Percentiles rank a stretch among this genome's conserved stretches.
These are phyloP conservation scores for Backusella sp. DNA, from an alignment of 192 early-diverging fungal genomes.

Conservation along the genomic window DNA sequence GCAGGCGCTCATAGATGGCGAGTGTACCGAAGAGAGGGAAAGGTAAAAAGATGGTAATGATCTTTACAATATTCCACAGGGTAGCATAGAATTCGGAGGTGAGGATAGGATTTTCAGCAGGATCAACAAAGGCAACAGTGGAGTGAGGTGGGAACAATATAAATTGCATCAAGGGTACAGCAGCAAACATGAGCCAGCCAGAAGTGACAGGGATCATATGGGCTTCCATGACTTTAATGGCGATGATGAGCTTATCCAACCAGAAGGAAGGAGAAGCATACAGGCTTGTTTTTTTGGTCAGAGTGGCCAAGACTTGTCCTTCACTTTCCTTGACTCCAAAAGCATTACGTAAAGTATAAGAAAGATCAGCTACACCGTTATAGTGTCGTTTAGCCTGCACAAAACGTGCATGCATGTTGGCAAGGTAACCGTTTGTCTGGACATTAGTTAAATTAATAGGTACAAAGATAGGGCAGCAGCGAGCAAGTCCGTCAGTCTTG, in stretches of 20 bases:
- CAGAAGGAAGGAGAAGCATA: slow-evolving; percentile 22
- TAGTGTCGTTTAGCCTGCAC: slow-evolving; percentile 72
- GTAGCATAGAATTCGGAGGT: slow-evolving; percentile 41
- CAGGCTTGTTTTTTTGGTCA: not conserved
- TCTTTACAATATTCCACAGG: slow-evolving; percentile 43
- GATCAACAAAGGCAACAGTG: slow-evolving; percentile 25
- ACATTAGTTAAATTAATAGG: slow-evolving; percentile 69
- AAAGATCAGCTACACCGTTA: slow-evolving; percentile 72
- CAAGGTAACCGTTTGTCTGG: slow-evolving; percentile 52
- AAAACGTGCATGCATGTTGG: slow-evolving; percentile 59
- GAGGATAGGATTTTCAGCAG: slow-evolving; percentile 41
- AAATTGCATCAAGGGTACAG: slow-evolving; percentile 49
- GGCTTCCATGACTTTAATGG: slow-evolving; percentile 49
- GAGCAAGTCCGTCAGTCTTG: slow-evolving; percentile 63
- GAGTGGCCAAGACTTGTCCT: not conserved
- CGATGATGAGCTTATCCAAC: slow-evolving; percentile 40
- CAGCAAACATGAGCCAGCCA: slow-evolving; percentile 54
- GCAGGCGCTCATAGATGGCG: slow-evolving; percentile 44
- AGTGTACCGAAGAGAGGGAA: slow-evolving; percentile 46
- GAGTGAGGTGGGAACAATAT: slow-evolving; percentile 35
- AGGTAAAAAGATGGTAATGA: slow-evolving; percentile 42
- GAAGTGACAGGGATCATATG: slow-evolving; percentile 50
- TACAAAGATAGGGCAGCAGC: slow-evolving; percentile 66
- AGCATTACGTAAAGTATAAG: slow-evolving; percentile 50
- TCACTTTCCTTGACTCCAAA: slow-evolving; percentile 13